phyloP scores from a whole-genome alignment of 2,329 filamentous ascomycete species.

The Nemania bipapillata region DNA sequence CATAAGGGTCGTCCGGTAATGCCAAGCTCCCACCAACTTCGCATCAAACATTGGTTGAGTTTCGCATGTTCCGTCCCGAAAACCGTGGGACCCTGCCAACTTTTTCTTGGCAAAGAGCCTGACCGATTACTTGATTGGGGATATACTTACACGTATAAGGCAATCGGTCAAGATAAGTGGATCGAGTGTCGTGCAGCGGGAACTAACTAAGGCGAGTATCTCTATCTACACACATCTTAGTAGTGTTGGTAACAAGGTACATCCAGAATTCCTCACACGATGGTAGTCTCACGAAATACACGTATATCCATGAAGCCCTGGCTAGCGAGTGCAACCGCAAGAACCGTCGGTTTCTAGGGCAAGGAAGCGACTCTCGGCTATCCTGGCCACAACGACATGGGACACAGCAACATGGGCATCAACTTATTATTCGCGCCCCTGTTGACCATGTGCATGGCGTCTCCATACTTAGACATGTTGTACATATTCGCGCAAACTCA shows the following conservation, averaged over 20 bases:
- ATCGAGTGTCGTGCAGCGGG: conserved; percentile 44
- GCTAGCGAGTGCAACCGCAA: conserved; percentile 32
- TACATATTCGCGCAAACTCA: conserved; percentile 45
- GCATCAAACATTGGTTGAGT: conserved; percentile 24
- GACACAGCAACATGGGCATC: not conserved
- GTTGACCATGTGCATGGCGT: conserved; percentile 42
- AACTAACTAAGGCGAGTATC: conserved; percentile 39
- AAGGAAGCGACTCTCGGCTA: conserved; percentile 13
- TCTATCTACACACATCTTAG: not conserved
- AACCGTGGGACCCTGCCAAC: conserved; percentile 41
- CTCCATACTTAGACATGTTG: conserved; percentile 44
- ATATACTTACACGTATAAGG: conserved; percentile 36
- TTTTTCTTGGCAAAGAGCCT: conserved; percentile 41
- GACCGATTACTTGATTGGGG: conserved; percentile 36
- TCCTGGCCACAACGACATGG: too few relatives aligned
- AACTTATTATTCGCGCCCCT: conserved; percentile 30
- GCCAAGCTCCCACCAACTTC: conserved; percentile 38
- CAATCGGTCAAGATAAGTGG: conserved; percentile 46
- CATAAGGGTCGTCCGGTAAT: conserved; percentile 42
- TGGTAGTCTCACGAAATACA: conserved; percentile 23
- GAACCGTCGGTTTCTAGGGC: conserved; percentile 27
- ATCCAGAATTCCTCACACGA: not conserved
- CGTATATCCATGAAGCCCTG: conserved; percentile 28
- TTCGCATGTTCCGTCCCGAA: conserved; percentile 45
- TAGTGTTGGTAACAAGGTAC: not conserved